These are phyloP conservation scores for Microglena sp. DNA, from an alignment of 139 green algal genomes.

Conservation along the genomic window DNA sequence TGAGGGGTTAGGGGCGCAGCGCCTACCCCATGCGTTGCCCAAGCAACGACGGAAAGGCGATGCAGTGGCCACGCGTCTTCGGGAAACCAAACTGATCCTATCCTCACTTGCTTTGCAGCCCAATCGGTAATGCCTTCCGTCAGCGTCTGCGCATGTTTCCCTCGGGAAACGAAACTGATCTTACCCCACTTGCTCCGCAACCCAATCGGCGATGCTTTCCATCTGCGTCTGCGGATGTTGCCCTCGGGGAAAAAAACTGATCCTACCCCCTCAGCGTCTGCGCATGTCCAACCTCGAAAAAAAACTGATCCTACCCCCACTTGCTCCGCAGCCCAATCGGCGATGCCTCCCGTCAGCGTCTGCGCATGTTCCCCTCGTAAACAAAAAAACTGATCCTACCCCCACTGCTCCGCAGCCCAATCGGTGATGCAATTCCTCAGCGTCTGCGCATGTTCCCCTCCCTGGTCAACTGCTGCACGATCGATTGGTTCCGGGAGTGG, in stretches of 20 bases:
- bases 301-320: no score
- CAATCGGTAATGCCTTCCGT: constrained; percentile 75
- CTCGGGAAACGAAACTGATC: constrained; percentile 12
- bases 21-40: no score
- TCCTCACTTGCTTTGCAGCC: constrained; percentile 17
- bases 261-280: no score
- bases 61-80: no score
- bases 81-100: not conserved
- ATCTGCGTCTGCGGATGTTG: constrained; percentile 79
- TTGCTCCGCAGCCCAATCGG: constrained; percentile 62
- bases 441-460: constrained; percentile 81
- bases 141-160: constrained; percentile 80
- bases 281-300: no score
- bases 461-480: constrained; percentile 78
- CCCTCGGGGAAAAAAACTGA: no score
- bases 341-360: constrained; percentile 70
- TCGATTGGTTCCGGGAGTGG: constrained; percentile 82
- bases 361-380: constrained; percentile 79
- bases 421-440: constrained; percentile 72
- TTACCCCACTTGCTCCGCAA: constrained; percentile 6
- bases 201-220: constrained; percentile 71
- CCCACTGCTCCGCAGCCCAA: constrained; percentile 27
- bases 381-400: not conserved
- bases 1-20: no score
- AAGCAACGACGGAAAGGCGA: no score